Evolutionary conservation across 192 early-diverging fungal genomes (phyloP).

Genomic region (Linnemannia exigua): DNA sequence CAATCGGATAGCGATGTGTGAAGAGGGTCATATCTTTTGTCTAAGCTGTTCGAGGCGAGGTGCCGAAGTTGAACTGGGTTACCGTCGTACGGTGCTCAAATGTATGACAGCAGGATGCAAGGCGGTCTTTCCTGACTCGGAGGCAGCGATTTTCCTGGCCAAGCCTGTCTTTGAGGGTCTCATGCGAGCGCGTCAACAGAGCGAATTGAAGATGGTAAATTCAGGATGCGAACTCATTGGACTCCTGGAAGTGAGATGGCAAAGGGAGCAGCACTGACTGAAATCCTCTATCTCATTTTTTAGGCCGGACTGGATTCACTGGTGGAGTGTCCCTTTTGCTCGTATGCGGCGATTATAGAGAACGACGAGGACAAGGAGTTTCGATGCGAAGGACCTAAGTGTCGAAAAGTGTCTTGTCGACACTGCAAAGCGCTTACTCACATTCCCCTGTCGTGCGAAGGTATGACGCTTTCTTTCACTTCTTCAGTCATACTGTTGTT

Average conservation of each 20-base stretch:
- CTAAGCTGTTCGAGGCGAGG: conserved; percentile 62
- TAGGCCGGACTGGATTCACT: conserved; percentile 59
- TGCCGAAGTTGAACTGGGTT: conserved; percentile 65
- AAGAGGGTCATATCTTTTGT: conserved; percentile 72
- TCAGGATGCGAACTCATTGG: conserved; percentile 12
- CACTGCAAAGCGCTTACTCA: conserved; percentile 64
- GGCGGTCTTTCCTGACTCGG: conserved; percentile 52
- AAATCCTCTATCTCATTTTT: not conserved
- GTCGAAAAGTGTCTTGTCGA: conserved; percentile 64
- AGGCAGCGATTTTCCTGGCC: conserved; percentile 58
- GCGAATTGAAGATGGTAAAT: conserved; percentile 60
- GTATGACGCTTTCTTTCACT: conserved; percentile 5
- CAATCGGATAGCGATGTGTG: conserved; percentile 62
- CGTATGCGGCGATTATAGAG: conserved; percentile 57
- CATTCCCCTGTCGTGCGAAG: conserved; percentile 68
- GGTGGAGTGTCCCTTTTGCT: conserved; percentile 63
- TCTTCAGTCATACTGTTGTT: too few relatives aligned
- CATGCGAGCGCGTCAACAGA: conserved; percentile 58
- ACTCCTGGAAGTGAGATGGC: too few relatives aligned
- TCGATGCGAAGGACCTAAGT: conserved; percentile 60
- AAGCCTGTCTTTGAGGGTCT: conserved; percentile 57
- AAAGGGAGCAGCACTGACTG: not conserved
- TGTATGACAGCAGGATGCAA: conserved; percentile 65
- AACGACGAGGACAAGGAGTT: conserved; percentile 65
- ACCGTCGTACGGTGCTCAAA: conserved; percentile 59